Conservation (phyloP, 1,284 basidiomycete species). For the Caloboletus firmus region DNA sequence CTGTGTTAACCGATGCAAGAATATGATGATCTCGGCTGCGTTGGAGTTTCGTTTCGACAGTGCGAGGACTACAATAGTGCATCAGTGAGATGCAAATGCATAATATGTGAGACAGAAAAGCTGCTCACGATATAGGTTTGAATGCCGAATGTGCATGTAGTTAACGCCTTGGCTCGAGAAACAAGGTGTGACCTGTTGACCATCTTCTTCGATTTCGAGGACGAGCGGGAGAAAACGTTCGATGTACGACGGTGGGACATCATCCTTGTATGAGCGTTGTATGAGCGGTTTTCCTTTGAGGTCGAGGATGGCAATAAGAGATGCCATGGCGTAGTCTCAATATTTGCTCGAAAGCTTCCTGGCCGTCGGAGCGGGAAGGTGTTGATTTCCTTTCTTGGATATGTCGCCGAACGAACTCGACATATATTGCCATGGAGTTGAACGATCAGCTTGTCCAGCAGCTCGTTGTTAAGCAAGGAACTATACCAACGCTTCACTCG, state of each 20-base stretch:
- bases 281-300: constrained; percentile 99
- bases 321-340: constrained; percentile 53
- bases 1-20: constrained; percentile 88
- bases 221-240: constrained; percentile 94
- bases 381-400: constrained; percentile 18
- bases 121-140: constrained; percentile 88
- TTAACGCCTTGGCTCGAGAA: constrained; percentile 94
- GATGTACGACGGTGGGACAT: constrained; percentile 86
- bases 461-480: no score
- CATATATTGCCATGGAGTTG: not conserved
- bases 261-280: constrained; percentile 96
- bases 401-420: not conserved
- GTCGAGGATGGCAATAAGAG: constrained; percentile 91
- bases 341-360: not conserved
- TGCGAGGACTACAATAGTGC: constrained; percentile 71
- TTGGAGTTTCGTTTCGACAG: constrained; percentile 96
- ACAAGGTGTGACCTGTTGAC: constrained; percentile 91
- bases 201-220: constrained; percentile 97
- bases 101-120: constrained; percentile 16
- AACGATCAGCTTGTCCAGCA: not conserved
- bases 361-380: not conserved
- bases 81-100: not conserved
- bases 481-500: no score
- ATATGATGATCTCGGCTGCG: constrained; percentile 94
- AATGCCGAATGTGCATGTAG: constrained; percentile 98